Evolutionary conservation across 306 rosid species (phyloP), one percentile per base, ranked within the genome.

Genomic region (Urtica urens): DNA sequence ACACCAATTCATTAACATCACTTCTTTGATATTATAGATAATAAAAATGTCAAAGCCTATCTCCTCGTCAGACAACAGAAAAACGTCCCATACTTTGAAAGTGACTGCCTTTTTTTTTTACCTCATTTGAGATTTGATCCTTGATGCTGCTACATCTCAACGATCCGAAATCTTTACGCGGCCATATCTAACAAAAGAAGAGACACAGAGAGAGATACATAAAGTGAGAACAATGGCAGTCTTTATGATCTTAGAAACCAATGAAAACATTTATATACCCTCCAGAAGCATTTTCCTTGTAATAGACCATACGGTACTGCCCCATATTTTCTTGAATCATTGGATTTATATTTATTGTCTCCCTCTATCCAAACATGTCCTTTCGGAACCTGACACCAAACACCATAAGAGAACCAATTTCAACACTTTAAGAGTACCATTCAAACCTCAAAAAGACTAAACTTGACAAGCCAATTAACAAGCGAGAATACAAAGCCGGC

Each of bases 281-380:
- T 80, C 85, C 87, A 83, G 34, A 80, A 73, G 25, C 67, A 17
- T 76, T 58, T 83, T 53, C 78, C 68, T 42, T 60, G 20, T 48
- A 87, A 24, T 37, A 80, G 96, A 4, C 79, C 78, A 71, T 69
- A 83, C 45, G 96, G 86, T 62, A 83, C 62, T 18, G 93, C 58
- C 38, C 96, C 96, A 54, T 69, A 83, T 19, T 43, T 26, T 56
- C 86, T 80, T n/a, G 94, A 87, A 76, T 87, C 93, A 7, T 0
- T 39, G 38, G 79, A 66, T 0, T 17, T 29, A 38, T 76, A 76
- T 23, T 60, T 60, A 52, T 78, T 73, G 73, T 83, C 94, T 38
- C 96, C 94, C 62, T 83, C 68, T 19, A 83, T 59, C 96, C 93
- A 83, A 67, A 83, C 51, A 11, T 74, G 74, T 22, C 94, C 94